Percentiles rank a stretch among this genome's conserved stretches.
phyloP scores from a whole-genome alignment of 768 basidiomycete species.

The Mycena sanguinolenta region DNA sequence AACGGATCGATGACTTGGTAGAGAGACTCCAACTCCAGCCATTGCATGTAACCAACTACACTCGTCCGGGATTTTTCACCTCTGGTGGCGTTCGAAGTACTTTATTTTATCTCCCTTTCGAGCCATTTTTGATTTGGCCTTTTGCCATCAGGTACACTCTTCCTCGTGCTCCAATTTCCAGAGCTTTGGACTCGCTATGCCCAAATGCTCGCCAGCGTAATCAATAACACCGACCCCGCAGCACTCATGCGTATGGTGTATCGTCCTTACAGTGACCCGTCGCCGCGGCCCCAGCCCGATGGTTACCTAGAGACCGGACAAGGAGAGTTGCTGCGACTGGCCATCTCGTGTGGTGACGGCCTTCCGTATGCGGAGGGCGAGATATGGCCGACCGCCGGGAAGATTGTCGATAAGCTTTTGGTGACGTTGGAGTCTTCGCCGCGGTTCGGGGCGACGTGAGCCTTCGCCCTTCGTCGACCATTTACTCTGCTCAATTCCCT shows the following conservation, averaged over 20 bases:
- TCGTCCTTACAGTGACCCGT: conserved; percentile 5
- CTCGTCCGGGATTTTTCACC: conserved; percentile 32
- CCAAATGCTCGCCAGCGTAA: conserved; percentile 20
- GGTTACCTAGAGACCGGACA: conserved; percentile 32
- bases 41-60: conserved; percentile 24
- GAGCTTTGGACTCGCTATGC: conserved; percentile 11
- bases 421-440: conserved; percentile 19
- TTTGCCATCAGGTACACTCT: conserved; percentile 16
- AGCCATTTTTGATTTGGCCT: background rate
- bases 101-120: background rate
- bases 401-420: conserved; percentile 32
- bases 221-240: conserved; percentile 18
- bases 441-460: conserved; percentile 37
- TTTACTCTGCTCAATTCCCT: background rate
- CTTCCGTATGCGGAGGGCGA: conserved; percentile 17
- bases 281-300: conserved; percentile 18
- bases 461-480: background rate
- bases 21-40: conserved; percentile 28
- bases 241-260: conserved; percentile 8
- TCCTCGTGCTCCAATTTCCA: conserved; percentile 28
- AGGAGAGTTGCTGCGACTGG: conserved; percentile 23
- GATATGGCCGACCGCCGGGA: conserved; percentile 30
- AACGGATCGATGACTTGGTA: conserved; percentile 32
- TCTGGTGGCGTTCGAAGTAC: conserved; percentile 34
- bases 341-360: conserved; percentile 35